These are phyloP conservation scores for Puccinia triticina DNA, from an alignment of 1,284 basidiomycete genomes.

Conservation along the genomic window DNA sequence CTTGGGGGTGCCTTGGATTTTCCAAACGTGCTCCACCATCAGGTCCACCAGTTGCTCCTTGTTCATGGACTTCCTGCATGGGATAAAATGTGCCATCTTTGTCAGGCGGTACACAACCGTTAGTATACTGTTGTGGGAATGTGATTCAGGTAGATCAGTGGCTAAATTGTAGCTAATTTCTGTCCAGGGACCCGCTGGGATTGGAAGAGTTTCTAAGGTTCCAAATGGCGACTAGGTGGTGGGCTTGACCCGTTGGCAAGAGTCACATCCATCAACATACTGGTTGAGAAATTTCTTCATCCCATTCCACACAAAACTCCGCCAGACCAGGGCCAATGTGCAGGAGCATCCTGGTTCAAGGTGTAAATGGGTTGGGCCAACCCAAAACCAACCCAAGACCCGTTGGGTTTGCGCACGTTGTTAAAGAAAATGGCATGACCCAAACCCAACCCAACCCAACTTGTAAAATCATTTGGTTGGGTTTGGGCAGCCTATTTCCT, in stretches of 20 bases:
- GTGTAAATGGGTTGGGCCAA: too few species aligned
- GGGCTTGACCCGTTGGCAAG: conserved; percentile 9
- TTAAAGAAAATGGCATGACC: too few species aligned
- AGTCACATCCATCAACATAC: not conserved
- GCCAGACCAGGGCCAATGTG: too few species aligned
- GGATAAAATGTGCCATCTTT: not conserved
- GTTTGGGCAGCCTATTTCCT: too few species aligned
- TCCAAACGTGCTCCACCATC: conserved; percentile 11
- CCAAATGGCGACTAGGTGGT: not conserved
- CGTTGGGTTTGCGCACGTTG: too few species aligned
- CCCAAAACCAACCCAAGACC: too few species aligned
- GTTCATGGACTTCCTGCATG: not conserved
- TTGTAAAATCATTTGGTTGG: too few species aligned
- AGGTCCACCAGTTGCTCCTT: not conserved
- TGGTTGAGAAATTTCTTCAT: too few species aligned
- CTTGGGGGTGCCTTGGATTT: conserved; percentile 4
- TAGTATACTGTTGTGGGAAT: not conserved
- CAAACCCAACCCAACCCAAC: too few species aligned
- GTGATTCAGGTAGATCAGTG: not conserved
- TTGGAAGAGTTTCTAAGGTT: not conserved
- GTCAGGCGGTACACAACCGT: not conserved
- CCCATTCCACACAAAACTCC: too few species aligned
- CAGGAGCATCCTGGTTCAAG: too few species aligned
- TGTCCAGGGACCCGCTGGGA: not conserved
- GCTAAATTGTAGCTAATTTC: conserved; percentile 21